Conservation (phyloP, 768 basidiomycete genomes). For the Suillus occidentalis region DNA sequence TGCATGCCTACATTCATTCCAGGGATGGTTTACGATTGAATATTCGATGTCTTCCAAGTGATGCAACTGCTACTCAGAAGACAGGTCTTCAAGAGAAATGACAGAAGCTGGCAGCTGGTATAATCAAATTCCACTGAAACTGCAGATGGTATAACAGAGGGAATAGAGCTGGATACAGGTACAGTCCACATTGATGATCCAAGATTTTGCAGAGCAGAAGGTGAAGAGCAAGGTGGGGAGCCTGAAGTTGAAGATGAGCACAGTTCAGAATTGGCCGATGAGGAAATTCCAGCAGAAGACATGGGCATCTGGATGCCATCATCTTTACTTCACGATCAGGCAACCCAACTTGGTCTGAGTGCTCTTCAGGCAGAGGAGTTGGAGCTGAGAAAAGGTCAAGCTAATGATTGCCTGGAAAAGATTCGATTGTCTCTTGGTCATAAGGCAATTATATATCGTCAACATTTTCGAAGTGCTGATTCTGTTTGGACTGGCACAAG, state of each 20-base stretch:
- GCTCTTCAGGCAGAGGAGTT: no score
- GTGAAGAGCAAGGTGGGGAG: not conserved
- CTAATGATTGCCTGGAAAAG: no score
- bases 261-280: not conserved
- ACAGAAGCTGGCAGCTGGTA: not conserved
- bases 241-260: not conserved
- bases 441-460: not conserved
- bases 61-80: not conserved
- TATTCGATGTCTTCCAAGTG: not conserved
- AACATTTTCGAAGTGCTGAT: conserved; percentile 5
- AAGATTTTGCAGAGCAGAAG: not conserved
- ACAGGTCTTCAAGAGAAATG: not conserved
- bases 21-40: not conserved
- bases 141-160: not conserved
- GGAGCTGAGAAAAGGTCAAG: no score
- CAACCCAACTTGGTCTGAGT: not conserved
- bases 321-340: not conserved
- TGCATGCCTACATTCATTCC: no score
- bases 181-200: not conserved
- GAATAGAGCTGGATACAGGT: not conserved
- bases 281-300: not conserved
- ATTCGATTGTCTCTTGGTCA: no score
- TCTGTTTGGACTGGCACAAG: conserved; percentile 6
- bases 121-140: not conserved
- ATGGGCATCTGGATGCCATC: not conserved